Evolutionary conservation across 2,329 filamentous ascomycete species (phyloP).

Genomic region (Colletotrichum trifolii): DNA sequence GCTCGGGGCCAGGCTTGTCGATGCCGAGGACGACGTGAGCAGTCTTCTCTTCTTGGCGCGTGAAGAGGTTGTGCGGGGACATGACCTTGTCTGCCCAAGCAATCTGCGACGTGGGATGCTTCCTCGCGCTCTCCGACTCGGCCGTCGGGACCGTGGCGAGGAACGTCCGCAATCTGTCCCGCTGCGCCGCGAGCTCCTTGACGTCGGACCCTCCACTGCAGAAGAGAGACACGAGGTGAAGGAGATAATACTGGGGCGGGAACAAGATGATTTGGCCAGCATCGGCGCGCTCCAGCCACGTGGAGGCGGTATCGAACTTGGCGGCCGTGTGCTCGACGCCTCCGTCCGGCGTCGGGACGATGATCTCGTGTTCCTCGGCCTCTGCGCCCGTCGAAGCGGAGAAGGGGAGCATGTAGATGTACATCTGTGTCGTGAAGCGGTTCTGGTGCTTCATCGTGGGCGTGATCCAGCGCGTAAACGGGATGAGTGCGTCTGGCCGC

Average conservation of each 20-base stretch:
- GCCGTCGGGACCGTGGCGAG: slow-evolving; percentile 57
- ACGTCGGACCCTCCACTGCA: slow-evolving; percentile 51
- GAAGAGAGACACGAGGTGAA: slow-evolving; percentile 67
- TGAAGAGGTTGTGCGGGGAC: slow-evolving; percentile 61
- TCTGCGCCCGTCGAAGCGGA: slow-evolving; percentile 45
- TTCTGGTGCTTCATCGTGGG: slow-evolving; percentile 73
- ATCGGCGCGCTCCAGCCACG: slow-evolving; percentile 75
- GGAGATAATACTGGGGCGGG: slow-evolving; percentile 86
- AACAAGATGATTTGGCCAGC: slow-evolving; percentile 82
- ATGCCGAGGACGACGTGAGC: slow-evolving; percentile 62
- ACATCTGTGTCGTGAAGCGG: slow-evolving; percentile 96
- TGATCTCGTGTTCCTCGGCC: slow-evolving; percentile 59
- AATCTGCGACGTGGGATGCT: slow-evolving; percentile 57
- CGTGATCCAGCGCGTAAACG: slow-evolving; percentile 94
- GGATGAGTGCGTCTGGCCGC: slow-evolving; percentile 73
- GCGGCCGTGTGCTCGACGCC: slow-evolving; percentile 76
- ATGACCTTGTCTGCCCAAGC: slow-evolving; percentile 72
- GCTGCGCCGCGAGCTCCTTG: slow-evolving; percentile 58
- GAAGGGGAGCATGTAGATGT: slow-evolving; percentile 86
- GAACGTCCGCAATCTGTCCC: slow-evolving; percentile 65
- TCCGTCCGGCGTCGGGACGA: slow-evolving; percentile 78
- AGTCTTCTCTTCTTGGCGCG: slow-evolving; percentile 54
- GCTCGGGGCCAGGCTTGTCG: slow-evolving; percentile 68
- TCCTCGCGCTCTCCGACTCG: slow-evolving; percentile 50
- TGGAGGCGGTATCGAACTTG: slow-evolving; percentile 75